A percentile compares a stretch with the other conserved stretches of the same genome.
These are phyloP conservation scores for Ceratobasidium sp. DNA, from an alignment of 1,284 basidiomycete genomes.

Conservation along the genomic window DNA sequence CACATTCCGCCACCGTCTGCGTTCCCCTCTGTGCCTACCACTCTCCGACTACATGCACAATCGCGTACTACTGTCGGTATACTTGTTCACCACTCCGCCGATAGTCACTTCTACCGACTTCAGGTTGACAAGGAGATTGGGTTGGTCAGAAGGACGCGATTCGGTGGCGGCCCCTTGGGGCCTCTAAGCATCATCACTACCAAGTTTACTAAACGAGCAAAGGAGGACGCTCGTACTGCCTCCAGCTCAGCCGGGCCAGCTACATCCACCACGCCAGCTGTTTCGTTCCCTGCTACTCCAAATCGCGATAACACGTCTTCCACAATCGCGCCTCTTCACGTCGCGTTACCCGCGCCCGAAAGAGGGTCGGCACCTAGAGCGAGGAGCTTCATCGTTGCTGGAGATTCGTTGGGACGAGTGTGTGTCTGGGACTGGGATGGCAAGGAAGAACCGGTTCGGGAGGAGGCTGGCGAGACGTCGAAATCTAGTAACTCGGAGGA, in stretches of 20 bases:
- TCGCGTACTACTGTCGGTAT: conserved; percentile 48
- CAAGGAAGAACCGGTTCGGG: not conserved
- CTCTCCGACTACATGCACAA: conserved; percentile 48
- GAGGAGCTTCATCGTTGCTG: conserved; percentile 60
- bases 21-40: conserved; percentile 44
- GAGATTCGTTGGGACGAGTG: conserved; percentile 57
- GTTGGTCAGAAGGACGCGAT: conserved; percentile 44
- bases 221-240: conserved; percentile 11
- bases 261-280: conserved; percentile 1
- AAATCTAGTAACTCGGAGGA: not conserved
- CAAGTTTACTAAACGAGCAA: conserved; percentile 38
- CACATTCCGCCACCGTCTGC: conserved; percentile 33
- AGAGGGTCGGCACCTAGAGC: not conserved
- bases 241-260: conserved; percentile 24
- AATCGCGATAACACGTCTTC: conserved; percentile 23
- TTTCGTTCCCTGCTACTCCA: conserved; percentile 9
- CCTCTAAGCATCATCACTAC: conserved; percentile 44
- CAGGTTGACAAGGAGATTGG: conserved; percentile 52
- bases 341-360: conserved; percentile 2
- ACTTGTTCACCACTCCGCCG: conserved; percentile 59
- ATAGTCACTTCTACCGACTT: conserved; percentile 59
- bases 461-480: not conserved
- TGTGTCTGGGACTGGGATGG: conserved; percentile 63
- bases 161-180: conserved; percentile 46
- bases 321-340: conserved; percentile 28